Base-by-base conservation (phyloP, 2,329 filamentous ascomycete species). In the Trichoderma koningiopsis region DNA sequence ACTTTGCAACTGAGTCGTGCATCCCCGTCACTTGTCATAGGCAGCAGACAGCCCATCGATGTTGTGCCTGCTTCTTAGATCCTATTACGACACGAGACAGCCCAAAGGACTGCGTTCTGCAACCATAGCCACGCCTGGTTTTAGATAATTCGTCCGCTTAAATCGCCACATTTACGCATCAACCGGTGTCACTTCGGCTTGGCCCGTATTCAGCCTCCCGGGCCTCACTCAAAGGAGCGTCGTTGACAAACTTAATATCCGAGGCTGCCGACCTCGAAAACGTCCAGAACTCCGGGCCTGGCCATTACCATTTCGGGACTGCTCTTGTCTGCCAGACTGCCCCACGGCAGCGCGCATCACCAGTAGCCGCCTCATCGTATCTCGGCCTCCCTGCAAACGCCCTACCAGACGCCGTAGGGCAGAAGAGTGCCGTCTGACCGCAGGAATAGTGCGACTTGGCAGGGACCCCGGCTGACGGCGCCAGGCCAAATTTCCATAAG, bases 351-450 rank as follows among this genome's bases (percentile, higher is more conserved):
- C 64, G 64, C 64, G 52, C 35, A 68, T 67, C 67, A 65, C 52
- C 67, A 37, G 33, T 63, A 67, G 33, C 27, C 68, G 56, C 59
- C 52, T 69, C 67, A 52, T 58, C 60, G 35, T 58, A 64, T 70
- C 63, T 68, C 47, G 62, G 35, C 53, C 31, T 43, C 43, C 37
- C 62, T 35, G 75, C 71, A 74, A 72, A 72, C 72, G 76, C 72
- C 74, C 73, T 76, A 73, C 74, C 71, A 74, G 72, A 75, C 73
- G 72, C 68, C 73, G 71, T 73, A 74, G 72, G 72, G 72, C 75
- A 77, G 74, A 76, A 74, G 72, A 76, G 73, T 74, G 71, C 75
- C 73, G 74, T 78, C 76, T 78, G 76, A 78, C 76, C 72, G 74
- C 77, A 77, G 74, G 74, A 75, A 76, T 77, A 78, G 73, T 76